These are phyloP conservation scores for Primulina huaijiensis DNA, from an alignment of 257 asterid species.

Conservation along the genomic window DNA sequence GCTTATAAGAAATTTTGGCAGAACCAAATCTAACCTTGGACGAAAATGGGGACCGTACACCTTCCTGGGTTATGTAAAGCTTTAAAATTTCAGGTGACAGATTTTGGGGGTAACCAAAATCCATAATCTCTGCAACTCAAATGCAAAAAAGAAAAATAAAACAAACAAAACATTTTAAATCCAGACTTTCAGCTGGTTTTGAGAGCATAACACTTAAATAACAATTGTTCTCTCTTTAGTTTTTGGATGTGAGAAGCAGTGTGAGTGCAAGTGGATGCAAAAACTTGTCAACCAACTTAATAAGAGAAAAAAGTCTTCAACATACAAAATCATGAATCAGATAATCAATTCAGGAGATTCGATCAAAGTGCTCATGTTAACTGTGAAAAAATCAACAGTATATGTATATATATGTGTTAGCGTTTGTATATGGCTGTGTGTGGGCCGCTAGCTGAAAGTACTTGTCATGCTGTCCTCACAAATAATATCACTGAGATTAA, in stretches of 20 bases:
- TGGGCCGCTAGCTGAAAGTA: neutral
- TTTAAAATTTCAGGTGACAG: slow-evolving; percentile 97
- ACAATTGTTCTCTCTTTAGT: neutral
- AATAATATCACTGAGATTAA: too few species aligned
- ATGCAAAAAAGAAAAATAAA: slow-evolving; percentile 14
- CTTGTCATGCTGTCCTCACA: neutral
- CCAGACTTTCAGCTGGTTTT: slow-evolving; percentile 19
- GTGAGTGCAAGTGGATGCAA: slow-evolving; percentile 9
- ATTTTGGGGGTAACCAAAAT: slow-evolving; percentile 98
- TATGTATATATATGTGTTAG: too few species aligned
- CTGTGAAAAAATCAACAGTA: too few species aligned
- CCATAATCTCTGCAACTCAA: slow-evolving; percentile 89
- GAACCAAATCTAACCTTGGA: slow-evolving; percentile 66
- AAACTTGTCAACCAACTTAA: slow-evolving; percentile 8
- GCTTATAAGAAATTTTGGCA: slow-evolving; percentile 6
- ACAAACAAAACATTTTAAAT: neutral
- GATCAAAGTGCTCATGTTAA: too few species aligned
- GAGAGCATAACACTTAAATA: neutral
- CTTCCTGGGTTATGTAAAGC: slow-evolving; percentile 99
- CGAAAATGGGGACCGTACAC: slow-evolving; percentile 96
- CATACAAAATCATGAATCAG: neutral
- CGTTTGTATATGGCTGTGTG: too few species aligned
- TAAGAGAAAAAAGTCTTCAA: neutral
- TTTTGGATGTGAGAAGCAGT: neutral
- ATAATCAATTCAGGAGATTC: neutral